Evolutionary conservation across 805 yeast genomes (phyloP).

Genomic region (Sugiyamaella marilandica): DNA sequence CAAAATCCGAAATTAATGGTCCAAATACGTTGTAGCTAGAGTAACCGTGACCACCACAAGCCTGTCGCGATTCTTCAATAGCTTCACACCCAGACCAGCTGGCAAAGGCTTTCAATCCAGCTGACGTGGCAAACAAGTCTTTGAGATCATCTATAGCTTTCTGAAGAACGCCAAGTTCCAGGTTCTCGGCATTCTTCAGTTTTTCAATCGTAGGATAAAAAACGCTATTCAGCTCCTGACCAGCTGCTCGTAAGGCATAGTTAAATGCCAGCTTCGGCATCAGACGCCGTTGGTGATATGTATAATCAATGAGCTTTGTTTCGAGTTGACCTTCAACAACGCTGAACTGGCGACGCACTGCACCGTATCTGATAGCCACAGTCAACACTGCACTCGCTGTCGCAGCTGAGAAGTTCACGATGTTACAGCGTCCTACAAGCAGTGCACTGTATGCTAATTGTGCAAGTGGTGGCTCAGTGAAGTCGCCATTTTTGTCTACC

Average conservation of each 20-base stretch:
- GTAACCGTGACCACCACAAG: constrained; percentile 96
- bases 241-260: constrained; percentile 70
- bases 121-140: constrained; percentile 76
- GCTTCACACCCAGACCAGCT: constrained; percentile 80
- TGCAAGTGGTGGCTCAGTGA: constrained; percentile 75
- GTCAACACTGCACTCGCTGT: constrained; percentile 74
- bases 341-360: constrained; percentile 82
- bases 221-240: constrained; percentile 50
- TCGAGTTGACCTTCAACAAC: constrained; percentile 47
- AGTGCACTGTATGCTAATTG: constrained; percentile 86
- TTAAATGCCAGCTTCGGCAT: constrained; percentile 79
- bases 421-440: constrained; percentile 81
- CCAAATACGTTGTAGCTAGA: constrained; percentile 91
- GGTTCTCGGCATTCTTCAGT: constrained; percentile 33
- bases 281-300: constrained; percentile 83
- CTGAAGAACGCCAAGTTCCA: constrained; percentile 41
- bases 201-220: constrained; percentile 41
- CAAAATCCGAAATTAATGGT: constrained; percentile 86
- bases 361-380: constrained; percentile 83
- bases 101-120: constrained; percentile 80
- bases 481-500: constrained; percentile 66
- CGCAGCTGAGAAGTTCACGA: constrained; percentile 83
- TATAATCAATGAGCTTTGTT: constrained; percentile 75
- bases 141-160: constrained; percentile 57
- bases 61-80: constrained; percentile 86